These are phyloP conservation scores for Backusella circina DNA, from an alignment of 192 early-diverging fungal species.

Conservation along the genomic window DNA sequence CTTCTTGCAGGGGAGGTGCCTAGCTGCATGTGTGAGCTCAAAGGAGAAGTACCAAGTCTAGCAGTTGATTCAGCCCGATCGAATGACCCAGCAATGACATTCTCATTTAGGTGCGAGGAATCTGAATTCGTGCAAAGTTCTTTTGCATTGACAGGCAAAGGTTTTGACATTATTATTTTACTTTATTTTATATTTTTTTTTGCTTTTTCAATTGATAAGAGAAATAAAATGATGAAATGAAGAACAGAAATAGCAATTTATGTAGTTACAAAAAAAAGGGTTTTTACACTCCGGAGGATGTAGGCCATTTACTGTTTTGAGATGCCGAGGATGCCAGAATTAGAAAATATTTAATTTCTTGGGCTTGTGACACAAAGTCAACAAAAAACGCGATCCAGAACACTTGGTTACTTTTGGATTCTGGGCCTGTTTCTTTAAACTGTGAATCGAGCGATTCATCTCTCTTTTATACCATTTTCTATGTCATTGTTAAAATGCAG, in stretches of 20 bases:
- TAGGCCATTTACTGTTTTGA: not conserved
- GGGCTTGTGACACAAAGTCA: not conserved
- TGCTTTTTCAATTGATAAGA: not conserved
- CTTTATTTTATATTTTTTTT: not conserved
- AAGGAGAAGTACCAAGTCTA: slow-evolving; percentile 11
- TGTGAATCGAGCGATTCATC: no score
- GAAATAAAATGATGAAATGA: not conserved
- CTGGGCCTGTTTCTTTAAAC: no score
- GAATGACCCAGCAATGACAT: slow-evolving; percentile 1
- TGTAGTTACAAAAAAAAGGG: not conserved
- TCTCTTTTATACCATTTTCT: no score
- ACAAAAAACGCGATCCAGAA: no score
- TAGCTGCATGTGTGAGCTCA: not conserved
- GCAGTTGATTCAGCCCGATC: slow-evolving; percentile 8
- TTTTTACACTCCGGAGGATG: not conserved
- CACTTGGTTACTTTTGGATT: no score
- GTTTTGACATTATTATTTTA: not conserved
- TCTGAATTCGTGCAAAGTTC: not conserved
- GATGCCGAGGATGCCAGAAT: not conserved
- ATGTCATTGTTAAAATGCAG: no score
- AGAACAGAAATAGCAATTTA: not conserved
- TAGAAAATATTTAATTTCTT: not conserved
- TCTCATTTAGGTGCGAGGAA: not conserved
- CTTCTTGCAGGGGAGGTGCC: slow-evolving; percentile 13
- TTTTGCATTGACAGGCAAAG: slow-evolving; percentile 23